Evolutionary conservation across 352 stramenopile species (phyloP), one percentile per base, ranked within the genome.

Genomic region (Phytophthora constricta): DNA sequence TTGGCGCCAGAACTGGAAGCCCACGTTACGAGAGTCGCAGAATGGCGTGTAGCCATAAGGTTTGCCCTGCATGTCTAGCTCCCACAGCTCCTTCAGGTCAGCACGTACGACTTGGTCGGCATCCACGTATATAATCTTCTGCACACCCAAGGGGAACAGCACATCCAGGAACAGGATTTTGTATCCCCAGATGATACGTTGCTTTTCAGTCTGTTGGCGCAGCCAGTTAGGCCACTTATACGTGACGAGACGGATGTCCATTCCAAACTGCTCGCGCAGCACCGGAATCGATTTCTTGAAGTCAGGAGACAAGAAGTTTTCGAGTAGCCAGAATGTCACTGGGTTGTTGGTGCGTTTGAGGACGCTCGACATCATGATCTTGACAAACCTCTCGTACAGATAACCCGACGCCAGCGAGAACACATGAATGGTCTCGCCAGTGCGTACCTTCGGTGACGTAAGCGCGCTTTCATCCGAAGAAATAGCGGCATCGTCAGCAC

Each of bases 111-210:
- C 97, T 87, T 99, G 97, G 74, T 99, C 98, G 1, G 98, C 96
- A 74, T 99, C 98, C 27, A 99, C 98, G 77, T 99, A 99, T 58
- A 99, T 99, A 52, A 99, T 98, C 79, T 99, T 99, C 70, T 99
- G 96, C 19, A 99, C 93, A 61, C 96, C 87, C 7, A 99, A 86
- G 14, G 98, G 98, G 74, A 99, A 99, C 2, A 99, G 78, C 34
- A 99, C 98, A 76, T 99, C 98, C 22, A 99, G 74, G 75, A 99
- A 99, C 1, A 99, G 83, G 74, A 99, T 99, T 84, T 99, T 99
- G 88, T 99, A 99, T 16, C 97, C 98, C 98, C 98, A 99, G 69
- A 99, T 99, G 68, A 99, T 99, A 27, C 98, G 88, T 86, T 99
- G 98, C 80, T 99, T 99, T 78, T 99, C 97, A 16, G 91, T 99